Evolutionary conservation across 495 filamentous ascomycete genomes (phyloP), one percentile per base, ranked within the genome.

Genomic region (Aspergillus diversus): DNA sequence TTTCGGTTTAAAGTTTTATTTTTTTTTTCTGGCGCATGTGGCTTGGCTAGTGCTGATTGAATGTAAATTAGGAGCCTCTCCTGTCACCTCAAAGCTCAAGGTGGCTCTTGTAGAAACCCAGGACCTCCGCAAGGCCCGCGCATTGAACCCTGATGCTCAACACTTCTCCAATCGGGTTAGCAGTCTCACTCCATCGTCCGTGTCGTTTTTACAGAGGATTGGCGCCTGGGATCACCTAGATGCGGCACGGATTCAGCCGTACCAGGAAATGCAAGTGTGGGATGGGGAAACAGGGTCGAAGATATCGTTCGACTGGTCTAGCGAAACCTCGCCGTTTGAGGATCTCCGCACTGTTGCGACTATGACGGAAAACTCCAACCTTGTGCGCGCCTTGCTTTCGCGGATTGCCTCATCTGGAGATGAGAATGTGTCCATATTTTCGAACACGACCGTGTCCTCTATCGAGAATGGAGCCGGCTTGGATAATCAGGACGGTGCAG

Each of bases 191-290:
- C 96, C 95, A 2, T 80, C 89, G 0, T 94, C 93, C 1, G 86
- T 89, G 15, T 77, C 75, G 0, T 96, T 90, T 67, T 77, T 92
- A 59, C 80, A 86, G 39, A 73, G 74, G n/a, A 93, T 95, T 57
- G 94, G 93, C 17, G 95, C 90, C 7, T 99, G 94, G 94, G 74
- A 81, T n/a, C 85, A 93, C 68, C 71, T 96, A 33, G 81, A 90
- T 57, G 69, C 71, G 8, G 75, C 82, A 4, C 83, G 96, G n/a
- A 84, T 93, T 13, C 93, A 97, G 74, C 80, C 85, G 3, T 99
- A 97, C 73, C 86, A 94, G 48, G 89, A 91, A 63, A 99, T 99
- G 95, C 79, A 88, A 65, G 94, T 99, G 9, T 99, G 95, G 95
- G 95, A 99, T 75, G 95, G 95, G 58, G 87, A 97, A 58, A 89